These are phyloP conservation scores for Tricholoma sp. DNA, from an alignment of 768 basidiomycete species.

Conservation along the genomic window DNA sequence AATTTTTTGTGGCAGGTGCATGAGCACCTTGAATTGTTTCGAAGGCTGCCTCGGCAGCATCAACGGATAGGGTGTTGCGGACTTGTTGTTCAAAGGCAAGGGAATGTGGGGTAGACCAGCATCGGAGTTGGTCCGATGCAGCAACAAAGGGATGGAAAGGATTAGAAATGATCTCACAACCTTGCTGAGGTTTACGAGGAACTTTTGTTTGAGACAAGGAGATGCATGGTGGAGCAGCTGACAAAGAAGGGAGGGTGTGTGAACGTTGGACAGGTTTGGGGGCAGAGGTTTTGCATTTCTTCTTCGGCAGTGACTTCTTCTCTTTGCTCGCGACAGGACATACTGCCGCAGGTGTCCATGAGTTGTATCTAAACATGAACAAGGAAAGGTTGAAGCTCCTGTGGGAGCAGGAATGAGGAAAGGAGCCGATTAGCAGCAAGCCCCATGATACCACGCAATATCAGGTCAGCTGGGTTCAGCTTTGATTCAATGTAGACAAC, in stretches of 20 bases:
- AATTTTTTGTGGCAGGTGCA: not conserved
- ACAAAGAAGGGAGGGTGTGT: no score
- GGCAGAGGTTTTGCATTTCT: no score
- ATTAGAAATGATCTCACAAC: not conserved
- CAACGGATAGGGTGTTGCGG: no score
- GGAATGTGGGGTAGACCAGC: not conserved
- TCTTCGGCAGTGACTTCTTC: not conserved
- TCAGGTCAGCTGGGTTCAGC: slow-evolving; percentile 18
- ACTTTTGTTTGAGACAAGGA: not conserved
- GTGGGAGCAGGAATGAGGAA: not conserved
- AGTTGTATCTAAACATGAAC: not conserved
- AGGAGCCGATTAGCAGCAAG: not conserved
- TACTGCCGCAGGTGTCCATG: not conserved
- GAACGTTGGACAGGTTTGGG: no score
- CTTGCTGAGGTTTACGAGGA: not conserved
- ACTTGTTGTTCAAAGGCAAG: not conserved
- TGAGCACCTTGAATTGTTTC: not conserved
- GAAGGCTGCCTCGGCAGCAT: not conserved
- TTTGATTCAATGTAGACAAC: slow-evolving; percentile 15
- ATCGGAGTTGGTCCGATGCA: not conserved
- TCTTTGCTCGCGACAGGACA: not conserved
- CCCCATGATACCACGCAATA: not conserved
- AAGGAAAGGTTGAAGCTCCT: not conserved
- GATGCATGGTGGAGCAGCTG: not conserved
- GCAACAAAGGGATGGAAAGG: not conserved